Conservation (phyloP, 768 basidiomycete genomes). For the Xerocomellus amylosporus region DNA sequence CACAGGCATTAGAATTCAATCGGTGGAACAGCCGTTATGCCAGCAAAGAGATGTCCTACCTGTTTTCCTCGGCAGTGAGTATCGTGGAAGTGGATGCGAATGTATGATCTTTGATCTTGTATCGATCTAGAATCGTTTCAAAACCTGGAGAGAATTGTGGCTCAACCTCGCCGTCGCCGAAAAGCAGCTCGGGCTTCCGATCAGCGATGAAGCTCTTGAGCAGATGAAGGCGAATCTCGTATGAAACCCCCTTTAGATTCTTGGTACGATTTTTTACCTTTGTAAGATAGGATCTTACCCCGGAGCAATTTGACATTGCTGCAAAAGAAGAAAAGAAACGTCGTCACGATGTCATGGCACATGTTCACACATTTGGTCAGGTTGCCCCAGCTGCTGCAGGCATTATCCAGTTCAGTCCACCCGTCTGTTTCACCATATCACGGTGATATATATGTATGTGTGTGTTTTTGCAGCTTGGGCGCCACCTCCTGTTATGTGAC, state of each 20-base stretch:
- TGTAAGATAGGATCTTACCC: conserved; percentile 66
- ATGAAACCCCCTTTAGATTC: neutral
- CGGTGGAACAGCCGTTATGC: conserved; percentile 81
- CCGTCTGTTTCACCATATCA: conserved; percentile 6
- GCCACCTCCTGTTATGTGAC: conserved; percentile 99
- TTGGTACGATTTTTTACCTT: conserved; percentile 3
- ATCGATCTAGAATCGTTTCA: conserved; percentile 76
- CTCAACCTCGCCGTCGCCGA: conserved; percentile 95
- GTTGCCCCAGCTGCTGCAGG: conserved; percentile 94
- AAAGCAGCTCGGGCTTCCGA: conserved; percentile 89
- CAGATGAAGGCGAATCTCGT: conserved; percentile 96
- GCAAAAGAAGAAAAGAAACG: conserved; percentile 96
- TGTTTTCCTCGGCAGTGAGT: conserved; percentile 91
- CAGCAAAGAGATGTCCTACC: conserved; percentile 95
- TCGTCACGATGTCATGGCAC: conserved; percentile 99
- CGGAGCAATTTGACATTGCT: conserved; percentile 87
- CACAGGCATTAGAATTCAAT: neutral
- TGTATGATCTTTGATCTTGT: neutral
- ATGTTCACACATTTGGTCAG: conserved; percentile 94
- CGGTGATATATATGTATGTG: conserved; percentile 10
- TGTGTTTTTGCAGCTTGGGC: conserved; percentile 59
- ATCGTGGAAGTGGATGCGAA: neutral
- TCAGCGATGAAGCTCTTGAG: conserved; percentile 85
- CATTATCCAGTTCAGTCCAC: conserved; percentile 78
- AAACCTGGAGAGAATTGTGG: conserved; percentile 95